phyloP scores from a whole-genome alignment of 225 moss, liverwort and hornwort species.

The Physcomitrellopsis africana region DNA sequence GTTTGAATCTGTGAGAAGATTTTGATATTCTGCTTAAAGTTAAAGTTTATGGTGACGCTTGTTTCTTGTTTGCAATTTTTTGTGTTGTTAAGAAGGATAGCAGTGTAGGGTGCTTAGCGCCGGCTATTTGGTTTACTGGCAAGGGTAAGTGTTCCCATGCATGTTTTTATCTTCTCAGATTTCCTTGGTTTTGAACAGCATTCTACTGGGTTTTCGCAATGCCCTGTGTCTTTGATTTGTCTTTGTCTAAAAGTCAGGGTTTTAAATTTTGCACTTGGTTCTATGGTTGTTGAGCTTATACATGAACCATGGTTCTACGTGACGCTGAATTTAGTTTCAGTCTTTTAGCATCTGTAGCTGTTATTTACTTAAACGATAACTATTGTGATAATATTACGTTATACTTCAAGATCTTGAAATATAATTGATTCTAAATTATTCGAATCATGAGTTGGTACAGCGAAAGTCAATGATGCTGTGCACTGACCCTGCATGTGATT shows the following conservation, averaged over 20 bases:
- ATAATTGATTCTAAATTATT: background rate
- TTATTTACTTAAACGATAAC: too few relatives aligned
- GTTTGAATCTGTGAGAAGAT: too few relatives aligned
- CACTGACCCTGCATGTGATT: slow-evolving; percentile 12
- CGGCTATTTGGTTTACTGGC: slow-evolving; percentile 12
- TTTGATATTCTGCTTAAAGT: background rate
- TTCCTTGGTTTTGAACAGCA: background rate
- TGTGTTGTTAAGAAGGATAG: slow-evolving; percentile 23
- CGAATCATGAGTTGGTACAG: background rate
- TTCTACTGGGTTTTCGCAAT: background rate
- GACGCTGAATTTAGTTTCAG: background rate
- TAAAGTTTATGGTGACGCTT: background rate
- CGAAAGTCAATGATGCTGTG: background rate
- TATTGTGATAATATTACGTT: too few relatives aligned
- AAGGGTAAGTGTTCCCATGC: slow-evolving; percentile 25
- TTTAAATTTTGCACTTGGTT: slow-evolving; percentile 11
- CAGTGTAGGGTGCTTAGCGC: slow-evolving; percentile 24
- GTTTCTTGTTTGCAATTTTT: slow-evolving; percentile 23
- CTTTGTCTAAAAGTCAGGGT: background rate
- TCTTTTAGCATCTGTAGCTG: background rate
- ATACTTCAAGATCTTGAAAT: too few relatives aligned
- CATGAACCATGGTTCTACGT: background rate
- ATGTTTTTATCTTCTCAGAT: slow-evolving; percentile 14
- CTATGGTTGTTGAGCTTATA: background rate
- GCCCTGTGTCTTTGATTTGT: background rate